Evolutionary conservation across 2,329 filamentous ascomycete species (phyloP), one percentile per base, ranked within the genome.

Genomic region (Neonectria coccinea): DNA sequence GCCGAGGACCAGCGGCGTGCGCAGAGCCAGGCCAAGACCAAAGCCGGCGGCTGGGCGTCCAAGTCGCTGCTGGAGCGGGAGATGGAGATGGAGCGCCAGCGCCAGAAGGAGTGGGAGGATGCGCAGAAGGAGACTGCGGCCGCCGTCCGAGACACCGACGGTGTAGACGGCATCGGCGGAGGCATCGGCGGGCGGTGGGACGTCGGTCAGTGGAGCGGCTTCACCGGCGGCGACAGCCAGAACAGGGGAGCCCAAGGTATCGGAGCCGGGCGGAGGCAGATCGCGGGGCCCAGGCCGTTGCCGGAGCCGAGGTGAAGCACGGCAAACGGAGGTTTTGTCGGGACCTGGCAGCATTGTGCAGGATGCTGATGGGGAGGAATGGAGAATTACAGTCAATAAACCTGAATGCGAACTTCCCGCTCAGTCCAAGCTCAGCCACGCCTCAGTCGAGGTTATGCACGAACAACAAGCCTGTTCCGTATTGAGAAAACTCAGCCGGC

Each of bases 31-130:
- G 78, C 80, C 53, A 84, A 86, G 75, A 90, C 88, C 20, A 89
- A 88, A 75, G 86, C 88, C 1, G 85, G 82, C 29, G 88, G 87
- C 0, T 88, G 85, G 86, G 88, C 88, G 1, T 85, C 85, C 68
- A 92, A 91, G 80, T 91, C 89, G 0, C 83, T 94, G 10, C 85
- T 94, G 1, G 92, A 94, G 79, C 87, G 90, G 29, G 92, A 94
- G 78, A 93, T 94, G 90, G 91, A 94, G 77, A 83, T 91, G 75
- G 92, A 94, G 78, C 84, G 92, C 9, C 88, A 93, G 80, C 84
- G 91, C 14, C 92, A 94, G 79, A 85, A 84, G 60, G 92, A 94
- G 76, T 94, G 92, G 92, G 92, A 96, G 77, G 88, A 92, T 67
- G 83, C 88, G 1, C 92, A 95, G 78, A 83, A 88, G 73, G 88